Base-by-base conservation (phyloP, 2,329 filamentous ascomycete species). In the Phialophora verrucosa region DNA sequence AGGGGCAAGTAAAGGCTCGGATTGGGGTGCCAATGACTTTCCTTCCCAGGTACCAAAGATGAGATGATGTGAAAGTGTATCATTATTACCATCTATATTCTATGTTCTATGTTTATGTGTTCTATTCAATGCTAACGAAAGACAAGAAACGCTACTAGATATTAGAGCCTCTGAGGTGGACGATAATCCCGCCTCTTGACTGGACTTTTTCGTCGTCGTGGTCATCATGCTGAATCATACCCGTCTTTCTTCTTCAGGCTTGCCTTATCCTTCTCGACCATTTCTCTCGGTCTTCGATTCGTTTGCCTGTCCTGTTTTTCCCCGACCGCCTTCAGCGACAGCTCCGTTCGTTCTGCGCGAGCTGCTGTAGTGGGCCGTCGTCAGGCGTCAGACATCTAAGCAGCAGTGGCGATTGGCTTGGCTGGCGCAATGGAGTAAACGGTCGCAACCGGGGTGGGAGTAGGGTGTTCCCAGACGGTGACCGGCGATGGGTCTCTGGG, bases 381-480 rank as follows among this genome's bases (percentile, higher is more conserved):
- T 42, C 14, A 42, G 14, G 35, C 35, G 35, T 17, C 35, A 17
- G 25, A 29, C 53, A 55, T 14, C 17, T 55, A 55, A n/a, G 23
- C 23, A 0, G 25, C 53, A 5, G 27, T 55, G 27, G 23, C 20
- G 29, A 55, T 55, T 14, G 53, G 53, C 27, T 55, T 27, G 53
- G 27, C 53, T 32, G 53, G 53, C 17, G 7, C 53, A 32, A 32
- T 23, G 20, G 53, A 55, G 53, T 55, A 31, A 6, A 55, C 14
- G 3, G 53, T 55, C 29, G 53, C 53, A 32, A 32, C 29, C 4
- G 53, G 53, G 29, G 53, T 55, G 4, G 53, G 53, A 17, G 23
- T 32, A 25, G 53, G 55, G 4, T 54, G 51, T 17, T 29, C 51
- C 51, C 51, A 54, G 51, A 54, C 25, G 27, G 51, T 54, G 14